Evolutionary conservation across 139 green algal species (phyloP).

Genomic region (Edaphochlamys debaryana): DNA sequence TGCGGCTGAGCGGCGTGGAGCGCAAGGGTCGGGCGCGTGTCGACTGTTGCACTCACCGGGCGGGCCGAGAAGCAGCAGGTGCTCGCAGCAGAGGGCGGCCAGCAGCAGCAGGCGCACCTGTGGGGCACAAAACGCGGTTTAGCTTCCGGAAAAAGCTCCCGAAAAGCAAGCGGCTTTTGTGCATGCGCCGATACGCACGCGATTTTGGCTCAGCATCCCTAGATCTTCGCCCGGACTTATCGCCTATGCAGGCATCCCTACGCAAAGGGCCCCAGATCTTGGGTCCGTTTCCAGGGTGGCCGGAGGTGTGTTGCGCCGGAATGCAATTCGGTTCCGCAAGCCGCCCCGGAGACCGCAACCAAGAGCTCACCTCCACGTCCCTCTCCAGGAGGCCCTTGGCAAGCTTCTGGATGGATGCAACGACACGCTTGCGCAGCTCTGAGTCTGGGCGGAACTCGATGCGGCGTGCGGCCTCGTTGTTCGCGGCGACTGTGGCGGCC

Average conservation of each 20-base stretch:
- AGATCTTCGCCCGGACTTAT: background rate
- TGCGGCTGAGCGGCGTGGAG: no score
- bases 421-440: constrained; percentile 62
- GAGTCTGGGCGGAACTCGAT: constrained; percentile 36
- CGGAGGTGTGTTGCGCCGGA: no score
- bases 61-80: constrained; percentile 87
- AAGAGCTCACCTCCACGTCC: constrained; percentile 77
- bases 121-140: background rate
- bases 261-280: no score
- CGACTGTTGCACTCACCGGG: constrained; percentile 59
- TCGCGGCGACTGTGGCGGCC: background rate
- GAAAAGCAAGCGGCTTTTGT: no score
- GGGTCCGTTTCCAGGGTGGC: no score
- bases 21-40: no score
- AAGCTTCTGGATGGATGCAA: constrained; percentile 65
- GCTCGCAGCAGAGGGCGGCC: constrained; percentile 89
- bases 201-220: no score
- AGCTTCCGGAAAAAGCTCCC: background rate
- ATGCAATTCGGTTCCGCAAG: background rate
- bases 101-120: constrained; percentile 89
- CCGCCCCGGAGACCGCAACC: background rate
- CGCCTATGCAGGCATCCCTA: no score
- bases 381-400: constrained; percentile 83
- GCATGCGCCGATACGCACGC: background rate
- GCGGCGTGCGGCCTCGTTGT: constrained; percentile 14